Evolutionary conservation across 306 rosid species (phyloP), one percentile per base, ranked within the genome.

Genomic region (Morella rubra): DNA sequence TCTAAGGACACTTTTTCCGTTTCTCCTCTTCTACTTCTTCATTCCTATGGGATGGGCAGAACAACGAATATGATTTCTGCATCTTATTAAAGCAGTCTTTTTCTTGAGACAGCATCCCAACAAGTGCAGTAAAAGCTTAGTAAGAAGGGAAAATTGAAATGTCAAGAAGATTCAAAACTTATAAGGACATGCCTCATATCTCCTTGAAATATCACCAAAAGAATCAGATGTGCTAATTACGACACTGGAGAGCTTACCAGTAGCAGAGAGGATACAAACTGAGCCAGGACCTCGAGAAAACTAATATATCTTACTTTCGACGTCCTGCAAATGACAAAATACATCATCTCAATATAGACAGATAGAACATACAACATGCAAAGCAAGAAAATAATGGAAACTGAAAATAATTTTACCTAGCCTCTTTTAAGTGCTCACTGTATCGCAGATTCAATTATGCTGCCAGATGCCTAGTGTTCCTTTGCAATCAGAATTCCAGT

Each of bases 381-480:
- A 32, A 41, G 14, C 5, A 50, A 27, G 37, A 42, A 5, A 19
- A 53, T 52, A 24, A 59, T n/a, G n/a, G n/a, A n/a, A n/a, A n/a
- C n/a, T n/a, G n/a, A n/a, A n/a, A n/a, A n/a, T n/a, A n/a, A 45
- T 51, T 42, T 78, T 74, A 92, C 98, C 91, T 89, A 16, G 97
- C 92, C 88, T 94, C 97, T 74, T 80, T 70, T n/a, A 44, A 92
- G 91, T 44, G 97, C 93, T 70, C 69, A 82, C 24, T 91, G 88
- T 73, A 91, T 91, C 79, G 96, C 91, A 78, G 91, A 85, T 76
- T 91, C 97, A 71, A 92, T 94, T 69, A 83, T 60, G 73, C 82
- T 86, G 79, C 98, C 98, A 59, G 97, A 87, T 66, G 95, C 77
- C 0, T 91, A 80, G 58, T 94, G 91, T 74, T 92, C 96, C 74